Evolutionary conservation across 139 green algal genomes (phyloP), one percentile per base, ranked within the genome.

Genomic region (Gonium pectorale): DNA sequence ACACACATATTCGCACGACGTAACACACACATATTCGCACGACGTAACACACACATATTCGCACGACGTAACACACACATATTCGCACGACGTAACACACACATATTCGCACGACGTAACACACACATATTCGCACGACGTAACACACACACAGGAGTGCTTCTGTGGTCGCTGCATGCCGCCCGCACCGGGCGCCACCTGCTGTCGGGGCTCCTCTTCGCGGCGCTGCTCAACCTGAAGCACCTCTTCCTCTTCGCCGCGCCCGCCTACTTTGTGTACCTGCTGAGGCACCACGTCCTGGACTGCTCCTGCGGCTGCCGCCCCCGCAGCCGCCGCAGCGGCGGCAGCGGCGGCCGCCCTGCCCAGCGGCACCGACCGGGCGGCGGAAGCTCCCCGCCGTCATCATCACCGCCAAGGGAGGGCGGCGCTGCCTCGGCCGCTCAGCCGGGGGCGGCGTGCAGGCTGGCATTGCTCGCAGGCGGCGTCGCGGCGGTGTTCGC

Each of bases 161-260:
- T 98, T 56, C 11, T 97, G 72, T 91, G 88, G 88, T 95, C 94
- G 0, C 68, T 98, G 24, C 44, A 81, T 19, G 60, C 89, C 29
- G 72, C 92, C 8, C 71, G 81, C 21, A 43, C 81, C 67, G 88
- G 80, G 33, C 66, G n/a, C 2, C 79, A 83, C 22, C 62, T 94
- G 51, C 67, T 92, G 9, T 52, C 59, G 5, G 91, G 80, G 7
- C 38, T 93, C 0, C 56, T 95, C 6, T 99, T 98, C 84, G 89
- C 97, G 3, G 81, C 89, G 33, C 93, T 99, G 38, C 83, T 99
- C 46, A 96, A 96, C 87, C 71, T 96, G 68, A 99, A 99, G 91
- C 97, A 99, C 91, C 90, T 99, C 41, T 99, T 97, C 86, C 91
- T 94, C 4, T 95, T 95, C 69, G 91, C 94, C 7, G 97, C 88